Evolutionary conservation across 177 flowering plant genomes (phyloP).

Genomic region (Vitis hybrid): DNA sequence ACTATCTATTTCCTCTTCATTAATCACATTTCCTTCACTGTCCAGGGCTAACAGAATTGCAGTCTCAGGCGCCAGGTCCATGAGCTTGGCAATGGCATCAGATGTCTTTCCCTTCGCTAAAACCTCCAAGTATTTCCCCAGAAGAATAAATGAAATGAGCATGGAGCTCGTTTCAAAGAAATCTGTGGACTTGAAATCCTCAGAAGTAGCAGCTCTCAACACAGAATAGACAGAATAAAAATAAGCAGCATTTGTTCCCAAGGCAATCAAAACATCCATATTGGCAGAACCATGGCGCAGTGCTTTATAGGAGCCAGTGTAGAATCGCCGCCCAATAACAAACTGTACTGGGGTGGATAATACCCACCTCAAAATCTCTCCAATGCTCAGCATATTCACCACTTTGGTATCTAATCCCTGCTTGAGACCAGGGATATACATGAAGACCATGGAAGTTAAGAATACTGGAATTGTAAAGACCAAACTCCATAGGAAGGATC

Average conservation of each 20-base stretch:
- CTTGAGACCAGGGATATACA: conserved; percentile 65
- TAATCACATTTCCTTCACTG: conserved; percentile 52
- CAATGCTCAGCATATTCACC: conserved; percentile 68
- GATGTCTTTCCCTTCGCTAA: conserved; percentile 91
- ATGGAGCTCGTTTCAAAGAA: conserved; percentile 94
- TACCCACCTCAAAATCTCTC: conserved; percentile 71
- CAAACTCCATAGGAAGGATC: conserved; percentile 72
- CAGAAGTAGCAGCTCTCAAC: conserved; percentile 60
- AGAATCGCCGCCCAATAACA: conserved; percentile 76
- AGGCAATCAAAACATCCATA: conserved; percentile 89
- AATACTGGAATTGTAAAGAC: conserved; percentile 79
- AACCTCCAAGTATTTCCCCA: conserved; percentile 88
- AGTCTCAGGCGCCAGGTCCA: conserved; percentile 77
- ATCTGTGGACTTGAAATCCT: conserved; percentile 52
- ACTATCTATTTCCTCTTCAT: conserved; percentile 74
- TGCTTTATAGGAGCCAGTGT: conserved; percentile 75
- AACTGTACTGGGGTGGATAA: conserved; percentile 87
- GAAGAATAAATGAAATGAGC: conserved; percentile 85
- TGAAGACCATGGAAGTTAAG: conserved; percentile 76
- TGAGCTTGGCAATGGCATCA: conserved; percentile 85
- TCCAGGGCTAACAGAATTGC: conserved; percentile 62
- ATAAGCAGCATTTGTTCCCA: conserved; percentile 92
- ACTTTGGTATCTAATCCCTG: conserved; percentile 50
- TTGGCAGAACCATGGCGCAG: conserved; percentile 74
- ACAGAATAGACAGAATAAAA: conserved; percentile 84